These are phyloP conservation scores for Colletotrichum sp. DNA, from an alignment of 2,329 filamentous ascomycete genomes.

Conservation along the genomic window DNA sequence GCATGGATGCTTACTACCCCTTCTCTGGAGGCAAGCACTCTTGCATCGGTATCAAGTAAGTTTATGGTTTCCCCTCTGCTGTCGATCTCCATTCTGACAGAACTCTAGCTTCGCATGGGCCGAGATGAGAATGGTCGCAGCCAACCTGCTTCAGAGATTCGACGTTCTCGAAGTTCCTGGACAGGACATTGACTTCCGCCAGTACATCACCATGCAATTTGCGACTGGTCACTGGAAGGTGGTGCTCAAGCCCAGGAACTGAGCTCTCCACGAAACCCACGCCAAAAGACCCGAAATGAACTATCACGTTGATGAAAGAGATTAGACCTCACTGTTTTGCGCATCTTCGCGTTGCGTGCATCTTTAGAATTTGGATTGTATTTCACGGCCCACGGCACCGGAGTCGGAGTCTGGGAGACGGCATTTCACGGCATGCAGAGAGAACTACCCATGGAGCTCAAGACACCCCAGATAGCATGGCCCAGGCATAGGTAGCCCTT, in stretches of 20 bases:
- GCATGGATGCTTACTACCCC: constrained; percentile 19
- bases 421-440: not conserved
- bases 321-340: not conserved
- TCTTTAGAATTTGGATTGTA: not conserved
- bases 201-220: constrained; percentile 30
- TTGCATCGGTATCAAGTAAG: constrained; percentile 28
- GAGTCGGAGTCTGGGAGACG: not conserved
- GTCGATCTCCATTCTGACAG: not conserved
- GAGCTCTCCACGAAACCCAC: not conserved
- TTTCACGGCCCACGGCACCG: not conserved
- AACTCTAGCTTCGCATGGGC: constrained; percentile 26
- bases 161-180: constrained; percentile 25
- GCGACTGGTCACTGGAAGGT: constrained; percentile 32
- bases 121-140: constrained; percentile 28
- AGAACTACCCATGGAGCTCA: not conserved
- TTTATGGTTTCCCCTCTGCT: not conserved
- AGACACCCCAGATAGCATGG: not conserved
- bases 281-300: too few species aligned
- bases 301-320: not conserved
- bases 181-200: constrained; percentile 26
- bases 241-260: constrained; percentile 33
- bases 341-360: not conserved
- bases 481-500: not conserved
- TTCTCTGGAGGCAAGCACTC: constrained; percentile 27
- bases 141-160: constrained; percentile 25